Conservation (phyloP, 2,329 filamentous ascomycete genomes). For the Exophiala aquamarina region DNA sequence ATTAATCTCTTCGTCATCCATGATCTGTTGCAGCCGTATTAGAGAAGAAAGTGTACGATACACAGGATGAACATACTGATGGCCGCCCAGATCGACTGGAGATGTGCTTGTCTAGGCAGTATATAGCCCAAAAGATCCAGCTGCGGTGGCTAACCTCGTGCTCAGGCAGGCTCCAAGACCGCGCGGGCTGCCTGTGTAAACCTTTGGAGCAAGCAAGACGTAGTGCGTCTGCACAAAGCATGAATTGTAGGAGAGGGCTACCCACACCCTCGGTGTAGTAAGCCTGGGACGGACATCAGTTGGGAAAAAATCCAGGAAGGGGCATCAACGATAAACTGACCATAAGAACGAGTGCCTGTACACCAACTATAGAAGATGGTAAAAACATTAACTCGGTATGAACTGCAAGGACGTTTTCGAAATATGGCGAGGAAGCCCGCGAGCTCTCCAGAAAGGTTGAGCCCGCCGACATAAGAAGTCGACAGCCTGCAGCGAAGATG, state of each 20-base stretch:
- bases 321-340: neutral
- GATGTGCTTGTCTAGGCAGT: constrained; percentile 11
- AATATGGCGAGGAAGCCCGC: constrained; percentile 4
- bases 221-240: constrained; percentile 4
- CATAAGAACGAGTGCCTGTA: constrained; percentile 8
- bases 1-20: neutral
- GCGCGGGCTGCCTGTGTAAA: constrained; percentile 5
- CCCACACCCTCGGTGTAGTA: constrained; percentile 10
- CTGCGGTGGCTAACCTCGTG: neutral
- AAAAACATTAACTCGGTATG: constrained; percentile 6
- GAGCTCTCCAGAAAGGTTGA: constrained; percentile 1
- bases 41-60: neutral
- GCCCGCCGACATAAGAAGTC: neutral
- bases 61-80: constrained; percentile 5
- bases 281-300: neutral
- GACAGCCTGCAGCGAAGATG: constrained; percentile 8
- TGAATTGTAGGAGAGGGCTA: constrained; percentile 8
- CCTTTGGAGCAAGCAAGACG: constrained; percentile 5
- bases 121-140: constrained; percentile 14
- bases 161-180: neutral
- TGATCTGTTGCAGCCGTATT: neutral
- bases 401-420: constrained; percentile 6
- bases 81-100: constrained; percentile 6
- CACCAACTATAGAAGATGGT: neutral
- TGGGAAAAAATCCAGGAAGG: neutral